phyloP scores from a whole-genome alignment of 2,329 filamentous ascomycete genomes.

The Fonsecaea erecta region DNA sequence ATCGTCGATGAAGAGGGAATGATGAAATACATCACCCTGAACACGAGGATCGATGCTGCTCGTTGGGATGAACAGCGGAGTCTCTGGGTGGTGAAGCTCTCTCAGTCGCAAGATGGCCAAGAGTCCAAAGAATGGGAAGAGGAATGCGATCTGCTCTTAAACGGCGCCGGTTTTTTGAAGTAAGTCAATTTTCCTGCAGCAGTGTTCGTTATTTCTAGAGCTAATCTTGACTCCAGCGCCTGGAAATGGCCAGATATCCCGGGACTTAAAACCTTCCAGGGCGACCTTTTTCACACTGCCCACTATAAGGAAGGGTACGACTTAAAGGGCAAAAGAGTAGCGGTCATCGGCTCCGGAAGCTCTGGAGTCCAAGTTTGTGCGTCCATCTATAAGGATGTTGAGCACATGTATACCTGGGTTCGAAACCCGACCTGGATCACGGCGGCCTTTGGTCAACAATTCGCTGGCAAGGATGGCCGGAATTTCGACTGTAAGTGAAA shows the following conservation, averaged over 20 bases:
- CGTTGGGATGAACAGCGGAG: too few relatives aligned
- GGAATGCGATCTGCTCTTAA: too few relatives aligned
- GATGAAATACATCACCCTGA: too few relatives aligned
- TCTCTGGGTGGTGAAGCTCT: too few relatives aligned
- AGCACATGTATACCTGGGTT: slow-evolving; percentile 36
- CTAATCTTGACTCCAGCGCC: slow-evolving; percentile 59
- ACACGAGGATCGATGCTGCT: too few relatives aligned
- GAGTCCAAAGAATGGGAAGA: too few relatives aligned
- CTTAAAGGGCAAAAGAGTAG: slow-evolving; percentile 59
- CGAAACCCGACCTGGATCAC: slow-evolving; percentile 30
- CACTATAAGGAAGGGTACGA: slow-evolving; percentile 56
- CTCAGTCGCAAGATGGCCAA: too few relatives aligned
- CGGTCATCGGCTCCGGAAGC: slow-evolving; percentile 61
- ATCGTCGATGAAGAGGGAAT: slow-evolving; percentile 30
- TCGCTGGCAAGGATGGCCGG: slow-evolving; percentile 10
- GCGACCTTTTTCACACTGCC: slow-evolving; percentile 39
- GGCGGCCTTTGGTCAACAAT: slow-evolving; percentile 21
- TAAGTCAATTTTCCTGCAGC: too few relatives aligned
- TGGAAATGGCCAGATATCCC: slow-evolving; percentile 51
- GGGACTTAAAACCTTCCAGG: slow-evolving; percentile 39
- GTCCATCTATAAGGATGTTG: slow-evolving; percentile 47
- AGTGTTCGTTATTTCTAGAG: too few relatives aligned
- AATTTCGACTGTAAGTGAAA: slow-evolving; percentile 24
- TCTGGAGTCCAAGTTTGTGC: slow-evolving; percentile 60
- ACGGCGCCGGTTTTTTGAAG: too few relatives aligned